These are phyloP conservation scores for Russula vinacea DNA, from an alignment of 768 basidiomycete genomes.

Conservation along the genomic window DNA sequence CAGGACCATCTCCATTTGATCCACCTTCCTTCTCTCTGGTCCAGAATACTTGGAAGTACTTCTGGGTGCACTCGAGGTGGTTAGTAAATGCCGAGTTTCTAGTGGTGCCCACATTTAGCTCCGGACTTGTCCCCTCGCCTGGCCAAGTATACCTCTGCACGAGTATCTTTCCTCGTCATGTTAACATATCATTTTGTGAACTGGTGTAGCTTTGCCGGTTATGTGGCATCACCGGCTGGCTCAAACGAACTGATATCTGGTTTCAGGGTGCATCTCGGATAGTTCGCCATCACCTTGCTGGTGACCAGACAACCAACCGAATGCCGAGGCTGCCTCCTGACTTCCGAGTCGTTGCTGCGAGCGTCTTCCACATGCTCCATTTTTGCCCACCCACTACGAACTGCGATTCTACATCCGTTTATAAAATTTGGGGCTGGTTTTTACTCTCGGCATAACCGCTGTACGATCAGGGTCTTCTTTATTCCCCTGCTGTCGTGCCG, in stretches of 20 bases:
- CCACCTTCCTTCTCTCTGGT: neutral
- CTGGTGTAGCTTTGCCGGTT: neutral
- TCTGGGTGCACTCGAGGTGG: neutral
- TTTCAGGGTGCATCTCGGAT: neutral
- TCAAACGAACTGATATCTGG: neutral
- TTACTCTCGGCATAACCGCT: neutral
- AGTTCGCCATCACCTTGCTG: no score
- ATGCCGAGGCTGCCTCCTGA: neutral
- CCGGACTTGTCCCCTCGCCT: neutral
- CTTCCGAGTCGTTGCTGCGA: no score
- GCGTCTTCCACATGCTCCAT: no score
- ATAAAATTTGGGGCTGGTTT: neutral
- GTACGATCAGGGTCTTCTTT: neutral
- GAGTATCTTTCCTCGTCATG: neutral
- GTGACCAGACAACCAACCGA: neutral
- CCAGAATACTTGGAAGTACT: neutral
- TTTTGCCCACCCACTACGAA: neutral
- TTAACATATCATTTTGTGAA: neutral
- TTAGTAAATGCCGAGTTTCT: neutral
- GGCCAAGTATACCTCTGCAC: no score
- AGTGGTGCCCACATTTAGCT: neutral
- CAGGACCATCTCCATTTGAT: slow-evolving; percentile 4
- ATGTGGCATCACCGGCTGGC: no score
- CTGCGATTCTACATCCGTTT: neutral
- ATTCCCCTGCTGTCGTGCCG: neutral